These are phyloP conservation scores for Fonsecaea pedrosoi DNA, from an alignment of 2,329 filamentous ascomycete species.

Conservation along the genomic window DNA sequence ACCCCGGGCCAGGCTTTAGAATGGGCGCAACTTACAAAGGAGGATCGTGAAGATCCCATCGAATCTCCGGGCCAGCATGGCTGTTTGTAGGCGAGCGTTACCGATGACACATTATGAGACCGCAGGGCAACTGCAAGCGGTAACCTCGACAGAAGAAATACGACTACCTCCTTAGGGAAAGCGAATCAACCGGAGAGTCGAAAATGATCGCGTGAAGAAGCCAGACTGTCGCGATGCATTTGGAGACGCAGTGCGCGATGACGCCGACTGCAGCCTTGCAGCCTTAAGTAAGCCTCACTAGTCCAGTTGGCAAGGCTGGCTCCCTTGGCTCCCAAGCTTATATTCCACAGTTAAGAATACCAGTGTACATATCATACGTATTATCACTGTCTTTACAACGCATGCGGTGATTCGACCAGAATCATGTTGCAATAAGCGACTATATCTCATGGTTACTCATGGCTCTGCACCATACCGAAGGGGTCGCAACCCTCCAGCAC, in stretches of 20 bases:
- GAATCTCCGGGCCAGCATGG: slow-evolving; percentile 23
- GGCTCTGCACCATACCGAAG: not conserved
- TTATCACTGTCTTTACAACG: not conserved
- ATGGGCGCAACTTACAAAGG: slow-evolving; percentile 20
- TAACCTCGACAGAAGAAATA: not conserved
- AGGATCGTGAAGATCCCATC: slow-evolving; percentile 14
- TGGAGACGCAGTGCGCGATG: slow-evolving; percentile 21
- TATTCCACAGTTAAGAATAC: no score
- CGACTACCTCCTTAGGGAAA: not conserved
- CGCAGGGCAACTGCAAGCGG: not conserved
- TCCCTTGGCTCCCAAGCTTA: no score
- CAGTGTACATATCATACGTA: not conserved
- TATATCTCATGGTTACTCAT: not conserved
- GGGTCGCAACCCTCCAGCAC: not conserved
- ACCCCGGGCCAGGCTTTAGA: not conserved
- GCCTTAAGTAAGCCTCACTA: slow-evolving; percentile 5
- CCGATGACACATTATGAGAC: slow-evolving; percentile 23
- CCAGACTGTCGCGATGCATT: slow-evolving; percentile 28
- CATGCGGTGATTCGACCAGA: not conserved
- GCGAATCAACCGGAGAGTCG: not conserved
- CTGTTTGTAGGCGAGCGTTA: slow-evolving; percentile 14
- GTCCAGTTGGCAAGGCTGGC: not conserved
- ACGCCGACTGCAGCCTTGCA: slow-evolving; percentile 31
- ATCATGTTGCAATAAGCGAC: not conserved
- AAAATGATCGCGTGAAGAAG: slow-evolving; percentile 21